Conservation (phyloP, 1,284 basidiomycete species). For the Peniophora sp. region DNA sequence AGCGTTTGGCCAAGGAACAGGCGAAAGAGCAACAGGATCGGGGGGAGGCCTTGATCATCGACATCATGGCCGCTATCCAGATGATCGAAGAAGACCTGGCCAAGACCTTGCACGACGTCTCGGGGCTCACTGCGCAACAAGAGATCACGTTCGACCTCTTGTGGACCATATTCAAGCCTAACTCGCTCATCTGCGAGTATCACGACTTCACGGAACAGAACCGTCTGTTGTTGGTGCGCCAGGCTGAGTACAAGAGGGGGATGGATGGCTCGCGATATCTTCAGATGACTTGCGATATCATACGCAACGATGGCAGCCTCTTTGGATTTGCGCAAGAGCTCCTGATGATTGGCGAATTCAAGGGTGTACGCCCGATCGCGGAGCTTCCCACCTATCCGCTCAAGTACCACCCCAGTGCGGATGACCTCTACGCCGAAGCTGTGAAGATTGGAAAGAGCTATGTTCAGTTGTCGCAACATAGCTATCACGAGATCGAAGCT, state of each 20-base stretch:
- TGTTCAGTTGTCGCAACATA: conserved; percentile 8
- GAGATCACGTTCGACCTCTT: conserved; percentile 20
- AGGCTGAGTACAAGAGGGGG: conserved; percentile 5
- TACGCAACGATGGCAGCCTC: conserved; percentile 16
- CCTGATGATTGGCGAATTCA: conserved; percentile 15
- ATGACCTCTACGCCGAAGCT: conserved; percentile 7
- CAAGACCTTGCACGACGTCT: conserved; percentile 7
- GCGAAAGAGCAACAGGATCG: conserved; percentile 5
- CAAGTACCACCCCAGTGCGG: conserved; percentile 11
- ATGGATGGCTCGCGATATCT: conserved; percentile 7
- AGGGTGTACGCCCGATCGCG: conserved; percentile 14
- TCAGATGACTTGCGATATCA: conserved; percentile 15
- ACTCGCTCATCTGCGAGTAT: conserved; percentile 16
- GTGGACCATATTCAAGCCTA: conserved; percentile 21
- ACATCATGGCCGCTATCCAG: conserved; percentile 14
- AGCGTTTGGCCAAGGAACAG: conserved; percentile 7
- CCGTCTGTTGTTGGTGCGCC: conserved; percentile 12
- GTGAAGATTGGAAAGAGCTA: conserved; percentile 14
- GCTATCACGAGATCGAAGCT: conserved; percentile 14
- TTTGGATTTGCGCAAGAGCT: conserved; percentile 17
- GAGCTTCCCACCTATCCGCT: conserved; percentile 19
- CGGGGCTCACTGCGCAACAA: conserved; percentile 7
- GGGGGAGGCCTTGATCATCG: conserved; percentile 9
- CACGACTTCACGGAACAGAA: conserved; percentile 17
- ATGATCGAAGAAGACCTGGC: conserved; percentile 13